These are phyloP conservation scores for Phaffia tasmanica DNA, from an alignment of 768 basidiomycete species.

Conservation along the genomic window DNA sequence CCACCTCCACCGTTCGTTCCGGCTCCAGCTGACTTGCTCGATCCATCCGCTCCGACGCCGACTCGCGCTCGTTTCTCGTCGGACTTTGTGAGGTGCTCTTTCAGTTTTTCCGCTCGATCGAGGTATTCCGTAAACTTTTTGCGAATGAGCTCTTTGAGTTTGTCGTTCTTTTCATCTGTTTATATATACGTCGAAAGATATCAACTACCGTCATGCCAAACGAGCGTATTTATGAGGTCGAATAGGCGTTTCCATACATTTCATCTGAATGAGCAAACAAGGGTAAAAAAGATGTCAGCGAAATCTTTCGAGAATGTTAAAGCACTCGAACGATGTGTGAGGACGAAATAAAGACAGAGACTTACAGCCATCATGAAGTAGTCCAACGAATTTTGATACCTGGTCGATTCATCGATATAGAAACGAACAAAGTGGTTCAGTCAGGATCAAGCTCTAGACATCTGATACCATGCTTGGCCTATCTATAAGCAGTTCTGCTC, in stretches of 20 bases:
- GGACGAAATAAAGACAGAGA: neutral
- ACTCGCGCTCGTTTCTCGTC: constrained; percentile 55
- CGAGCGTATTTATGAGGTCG: neutral
- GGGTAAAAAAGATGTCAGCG: neutral
- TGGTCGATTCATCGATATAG: neutral
- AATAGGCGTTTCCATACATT: constrained; percentile 3
- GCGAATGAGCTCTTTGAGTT: constrained; percentile 72
- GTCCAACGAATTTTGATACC: constrained; percentile 86
- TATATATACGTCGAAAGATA: neutral
- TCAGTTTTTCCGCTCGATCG: constrained; percentile 77
- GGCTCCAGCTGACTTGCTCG: constrained; percentile 38
- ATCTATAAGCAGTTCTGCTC: too few species aligned
- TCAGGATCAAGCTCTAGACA: too few species aligned
- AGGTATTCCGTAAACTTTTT: constrained; percentile 86
- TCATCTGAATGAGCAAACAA: constrained; percentile 11
- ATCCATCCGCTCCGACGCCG: constrained; percentile 47
- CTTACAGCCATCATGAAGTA: constrained; percentile 94
- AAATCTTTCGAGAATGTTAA: neutral
- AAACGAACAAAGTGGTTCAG: constrained; percentile 21
- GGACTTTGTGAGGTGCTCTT: constrained; percentile 59
- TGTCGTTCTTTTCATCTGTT: constrained; percentile 93
- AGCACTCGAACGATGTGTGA: neutral
- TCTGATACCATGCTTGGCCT: too few species aligned
- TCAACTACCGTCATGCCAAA: neutral
- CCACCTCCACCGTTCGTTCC: constrained; percentile 33